Conservation (phyloP, 2,329 filamentous ascomycete species). For the Hypocreales sp. region DNA sequence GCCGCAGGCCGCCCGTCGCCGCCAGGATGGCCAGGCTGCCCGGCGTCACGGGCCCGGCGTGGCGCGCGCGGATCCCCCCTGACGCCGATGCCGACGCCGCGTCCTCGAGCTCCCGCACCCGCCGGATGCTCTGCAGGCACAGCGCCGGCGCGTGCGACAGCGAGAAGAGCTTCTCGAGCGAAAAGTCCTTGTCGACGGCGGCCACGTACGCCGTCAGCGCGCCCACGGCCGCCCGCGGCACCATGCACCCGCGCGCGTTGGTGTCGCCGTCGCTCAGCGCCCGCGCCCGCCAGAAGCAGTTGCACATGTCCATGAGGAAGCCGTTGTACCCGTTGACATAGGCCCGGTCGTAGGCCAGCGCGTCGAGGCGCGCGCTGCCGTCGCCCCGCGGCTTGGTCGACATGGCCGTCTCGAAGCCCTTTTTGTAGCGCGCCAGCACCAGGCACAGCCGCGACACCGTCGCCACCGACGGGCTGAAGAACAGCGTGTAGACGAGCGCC, state of each 20-base stretch:
- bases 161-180: slow-evolving; percentile 35
- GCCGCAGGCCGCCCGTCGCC: slow-evolving; percentile 45
- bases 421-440: slow-evolving; percentile 58
- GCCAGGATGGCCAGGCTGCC: slow-evolving; percentile 46
- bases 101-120: slow-evolving; percentile 42
- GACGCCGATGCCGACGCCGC: slow-evolving; percentile 24
- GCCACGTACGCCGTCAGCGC: slow-evolving; percentile 31
- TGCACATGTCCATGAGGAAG: slow-evolving; percentile 77
- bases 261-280: slow-evolving; percentile 52
- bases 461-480: slow-evolving; percentile 48
- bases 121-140: slow-evolving; percentile 37
- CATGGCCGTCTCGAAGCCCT: slow-evolving; percentile 53
- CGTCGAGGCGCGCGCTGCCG: slow-evolving; percentile 13
- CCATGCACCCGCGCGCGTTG: slow-evolving; percentile 41
- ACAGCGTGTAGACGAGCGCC: slow-evolving; percentile 52
- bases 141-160: slow-evolving; percentile 44
- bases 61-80: slow-evolving; percentile 27
- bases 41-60: slow-evolving; percentile 56
- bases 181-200: slow-evolving; percentile 28
- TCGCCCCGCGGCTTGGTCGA: slow-evolving; percentile 18
- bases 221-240: slow-evolving; percentile 27
- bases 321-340: slow-evolving; percentile 63
- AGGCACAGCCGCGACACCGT: slow-evolving; percentile 54
- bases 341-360: slow-evolving; percentile 34
- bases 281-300: slow-evolving; percentile 63